These are phyloP conservation scores for Leishmania aethiopica DNA, from an alignment of 208 protist species.

Conservation along the genomic window DNA sequence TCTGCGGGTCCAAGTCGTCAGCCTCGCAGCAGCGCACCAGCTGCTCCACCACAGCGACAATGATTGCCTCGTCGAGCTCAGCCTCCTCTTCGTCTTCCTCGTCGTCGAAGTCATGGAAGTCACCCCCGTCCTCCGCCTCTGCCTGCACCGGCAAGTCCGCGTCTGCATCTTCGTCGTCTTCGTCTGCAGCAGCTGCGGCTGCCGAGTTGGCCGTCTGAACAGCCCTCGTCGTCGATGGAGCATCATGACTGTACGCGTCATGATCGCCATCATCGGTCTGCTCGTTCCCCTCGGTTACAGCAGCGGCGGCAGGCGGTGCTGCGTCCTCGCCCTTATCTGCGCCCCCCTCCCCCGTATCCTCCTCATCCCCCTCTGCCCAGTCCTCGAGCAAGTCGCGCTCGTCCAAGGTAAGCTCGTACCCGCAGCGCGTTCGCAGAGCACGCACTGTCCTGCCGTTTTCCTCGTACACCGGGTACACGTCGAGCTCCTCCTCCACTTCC, in stretches of 20 bases:
- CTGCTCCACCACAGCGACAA: conserved; percentile 70
- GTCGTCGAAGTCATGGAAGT: conserved; percentile 38
- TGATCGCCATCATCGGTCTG: background rate
- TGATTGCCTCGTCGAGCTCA: conserved; percentile 62
- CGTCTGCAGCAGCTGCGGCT: conserved; percentile 27
- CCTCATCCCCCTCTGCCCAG: conserved; percentile 10
- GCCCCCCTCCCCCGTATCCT: conserved; percentile 28
- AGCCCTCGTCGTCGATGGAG: conserved; percentile 17
- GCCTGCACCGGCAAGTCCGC: background rate
- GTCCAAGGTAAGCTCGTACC: conserved; percentile 73
- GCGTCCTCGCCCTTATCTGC: conserved; percentile 22
- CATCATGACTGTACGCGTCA: conserved; percentile 3
- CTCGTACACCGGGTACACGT: conserved; percentile 45
- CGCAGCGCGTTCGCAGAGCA: conserved; percentile 49
- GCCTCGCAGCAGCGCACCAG: conserved; percentile 74
- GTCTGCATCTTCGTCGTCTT: conserved; percentile 22
- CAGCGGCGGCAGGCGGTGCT: background rate
- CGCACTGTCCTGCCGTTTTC: conserved; percentile 48
- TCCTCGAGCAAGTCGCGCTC: conserved; percentile 57
- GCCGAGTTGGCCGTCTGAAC: conserved; percentile 23
- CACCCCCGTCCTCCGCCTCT: conserved; percentile 19
- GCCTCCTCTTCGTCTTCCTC: conserved; percentile 75
- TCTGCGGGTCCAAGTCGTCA: conserved; percentile 57
- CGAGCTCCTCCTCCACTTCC: conserved; percentile 21
- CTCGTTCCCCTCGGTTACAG: background rate